These are phyloP conservation scores for Staphylotrichum longicolle DNA, from an alignment of 495 filamentous ascomycete species.

Conservation along the genomic window DNA sequence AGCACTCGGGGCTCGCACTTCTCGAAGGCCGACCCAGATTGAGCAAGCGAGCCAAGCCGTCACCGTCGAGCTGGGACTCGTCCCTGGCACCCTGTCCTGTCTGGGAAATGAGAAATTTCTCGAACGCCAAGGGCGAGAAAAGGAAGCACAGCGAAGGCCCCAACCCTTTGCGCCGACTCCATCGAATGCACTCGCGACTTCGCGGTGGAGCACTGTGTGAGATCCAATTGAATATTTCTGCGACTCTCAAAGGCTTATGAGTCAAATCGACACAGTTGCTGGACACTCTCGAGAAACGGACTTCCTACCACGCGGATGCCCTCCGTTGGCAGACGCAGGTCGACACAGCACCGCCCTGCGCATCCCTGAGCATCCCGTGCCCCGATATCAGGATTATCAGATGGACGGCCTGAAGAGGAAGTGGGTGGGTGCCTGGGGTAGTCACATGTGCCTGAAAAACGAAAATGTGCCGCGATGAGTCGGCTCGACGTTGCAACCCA, in stretches of 20 bases:
- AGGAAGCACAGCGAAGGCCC: constrained; percentile 1
- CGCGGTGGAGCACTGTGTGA: neutral
- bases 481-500: constrained; percentile 4
- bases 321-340: no score
- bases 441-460: constrained; percentile 20
- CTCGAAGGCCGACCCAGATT: constrained; percentile 14
- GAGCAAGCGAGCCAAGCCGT: constrained; percentile 6
- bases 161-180: neutral
- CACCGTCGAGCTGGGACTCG: neutral
- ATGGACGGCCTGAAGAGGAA: constrained; percentile 7
- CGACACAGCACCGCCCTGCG: no score
- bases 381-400: neutral
- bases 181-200: neutral
- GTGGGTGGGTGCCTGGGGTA: constrained; percentile 2
- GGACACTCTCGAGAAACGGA: no score
- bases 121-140: constrained; percentile 7
- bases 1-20: constrained; percentile 20
- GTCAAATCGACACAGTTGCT: no score
- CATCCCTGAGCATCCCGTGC: neutral
- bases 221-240: no score
- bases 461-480: constrained; percentile 17
- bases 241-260: no score
- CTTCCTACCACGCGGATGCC: no score
- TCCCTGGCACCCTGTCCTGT: neutral
- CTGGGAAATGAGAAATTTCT: constrained; percentile 9